phyloP scores from a whole-genome alignment of 495 filamentous ascomycete species.

The Trichoderma virens region DNA sequence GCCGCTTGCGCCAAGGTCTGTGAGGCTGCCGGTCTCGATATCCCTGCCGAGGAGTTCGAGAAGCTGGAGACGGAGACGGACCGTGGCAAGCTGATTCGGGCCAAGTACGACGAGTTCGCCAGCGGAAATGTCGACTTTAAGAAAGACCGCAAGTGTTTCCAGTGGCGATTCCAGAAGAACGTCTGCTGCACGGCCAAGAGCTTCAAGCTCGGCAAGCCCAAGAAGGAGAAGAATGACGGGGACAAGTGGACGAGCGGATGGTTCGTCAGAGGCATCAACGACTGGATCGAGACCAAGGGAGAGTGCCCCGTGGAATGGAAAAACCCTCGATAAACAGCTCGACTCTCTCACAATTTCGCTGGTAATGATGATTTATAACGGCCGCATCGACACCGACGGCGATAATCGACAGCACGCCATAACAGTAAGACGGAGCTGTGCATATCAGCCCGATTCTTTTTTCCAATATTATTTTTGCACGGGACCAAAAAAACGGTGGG shows the following conservation, averaged over 20 bases:
- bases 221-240: conserved; percentile 16
- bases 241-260: conserved; percentile 26
- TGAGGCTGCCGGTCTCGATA: conserved; percentile 22
- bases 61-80: conserved; percentile 22
- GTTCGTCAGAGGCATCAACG: conserved; percentile 28
- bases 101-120: conserved; percentile 19
- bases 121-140: neutral
- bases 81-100: conserved; percentile 17
- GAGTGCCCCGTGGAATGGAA: conserved; percentile 18
- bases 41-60: conserved; percentile 19
- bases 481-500: neutral
- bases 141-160: conserved; percentile 24
- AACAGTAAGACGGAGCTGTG: too few species aligned
- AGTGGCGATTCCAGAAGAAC: conserved; percentile 29
- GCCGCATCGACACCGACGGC: too few species aligned
- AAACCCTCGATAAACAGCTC: neutral
- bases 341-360: too few species aligned
- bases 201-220: conserved; percentile 28
- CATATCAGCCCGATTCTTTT: too few species aligned
- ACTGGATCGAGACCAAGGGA: conserved; percentile 28
- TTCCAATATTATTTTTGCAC: too few species aligned
- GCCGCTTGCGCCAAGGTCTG: conserved; percentile 35
- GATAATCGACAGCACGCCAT: too few species aligned
- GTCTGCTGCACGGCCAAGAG: conserved; percentile 27
- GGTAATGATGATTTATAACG: too few species aligned